Evolutionary conservation across 2,329 filamentous ascomycete species (phyloP).

Genomic region (Aspergillus melleus): DNA sequence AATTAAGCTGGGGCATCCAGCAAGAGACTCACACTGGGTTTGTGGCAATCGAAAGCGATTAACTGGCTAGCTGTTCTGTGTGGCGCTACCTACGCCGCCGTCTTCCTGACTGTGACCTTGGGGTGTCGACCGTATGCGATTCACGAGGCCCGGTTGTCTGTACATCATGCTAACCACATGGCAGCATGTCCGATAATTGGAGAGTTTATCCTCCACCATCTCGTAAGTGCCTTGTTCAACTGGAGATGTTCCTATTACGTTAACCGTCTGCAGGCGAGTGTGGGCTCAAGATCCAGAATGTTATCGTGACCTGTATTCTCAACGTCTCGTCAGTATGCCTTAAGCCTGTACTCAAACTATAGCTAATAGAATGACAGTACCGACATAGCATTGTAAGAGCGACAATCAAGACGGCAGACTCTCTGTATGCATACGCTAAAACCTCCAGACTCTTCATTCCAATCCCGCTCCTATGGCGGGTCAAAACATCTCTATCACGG

Average conservation of each 20-base stretch:
- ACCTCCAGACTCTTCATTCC: conserved; percentile 1
- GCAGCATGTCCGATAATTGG: conserved; percentile 4
- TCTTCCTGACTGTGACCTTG: conserved; percentile 3
- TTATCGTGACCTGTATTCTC: conserved; percentile 4
- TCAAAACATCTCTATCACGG: conserved; percentile 2
- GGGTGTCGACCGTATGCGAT: conserved; percentile 2
- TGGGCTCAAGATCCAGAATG: conserved; percentile 3
- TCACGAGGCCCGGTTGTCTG: neutral
- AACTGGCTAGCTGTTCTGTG: neutral
- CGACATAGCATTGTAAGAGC: conserved; percentile 1
- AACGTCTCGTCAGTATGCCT: conserved; percentile 1
- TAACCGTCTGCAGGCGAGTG: neutral
- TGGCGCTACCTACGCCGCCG: neutral
- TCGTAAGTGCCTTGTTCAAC: neutral
- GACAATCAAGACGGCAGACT: neutral
- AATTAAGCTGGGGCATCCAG: neutral
- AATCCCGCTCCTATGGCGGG: conserved; percentile 1
- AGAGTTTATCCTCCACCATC: conserved; percentile 4
- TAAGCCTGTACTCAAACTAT: no score
- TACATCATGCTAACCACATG: neutral
- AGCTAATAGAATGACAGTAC: conserved; percentile 1
- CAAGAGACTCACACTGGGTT: neutral
- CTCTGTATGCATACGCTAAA: neutral
- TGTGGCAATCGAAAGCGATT: conserved; percentile 4
- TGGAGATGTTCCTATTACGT: neutral